A percentile compares a stretch with the other conserved stretches of the same genome.
Conservation (phyloP, 805 yeast species). For the Nakazawaea wyomingensis region DNA sequence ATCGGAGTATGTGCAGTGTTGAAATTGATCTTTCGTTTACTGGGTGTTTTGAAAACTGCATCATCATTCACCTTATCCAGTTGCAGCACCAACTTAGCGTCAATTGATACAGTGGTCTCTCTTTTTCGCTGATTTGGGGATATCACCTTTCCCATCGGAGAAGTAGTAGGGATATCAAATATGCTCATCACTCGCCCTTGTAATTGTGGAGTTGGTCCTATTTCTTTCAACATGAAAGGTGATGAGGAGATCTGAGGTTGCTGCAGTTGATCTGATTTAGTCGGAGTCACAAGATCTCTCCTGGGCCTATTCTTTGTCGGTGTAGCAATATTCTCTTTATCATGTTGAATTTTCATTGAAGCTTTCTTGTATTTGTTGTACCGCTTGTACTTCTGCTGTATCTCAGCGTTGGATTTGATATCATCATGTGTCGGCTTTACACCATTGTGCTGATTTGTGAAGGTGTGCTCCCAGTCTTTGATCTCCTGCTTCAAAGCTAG, state of each 20-base stretch:
- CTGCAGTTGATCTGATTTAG: background rate
- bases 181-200: conserved; percentile 71
- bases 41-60: conserved; percentile 25
- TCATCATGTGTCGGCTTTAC: conserved; percentile 45
- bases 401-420: conserved; percentile 33
- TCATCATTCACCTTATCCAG: conserved; percentile 10
- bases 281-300: background rate
- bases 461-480: conserved; percentile 52
- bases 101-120: too few species aligned
- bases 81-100: too few species aligned
- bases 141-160: background rate
- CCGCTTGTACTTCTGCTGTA: conserved; percentile 29
- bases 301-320: conserved; percentile 16
- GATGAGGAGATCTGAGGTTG: conserved; percentile 5
- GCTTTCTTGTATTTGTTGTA: conserved; percentile 24
- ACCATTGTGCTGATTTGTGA: conserved; percentile 28
- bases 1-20: background rate
- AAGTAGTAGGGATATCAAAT: conserved; percentile 43
- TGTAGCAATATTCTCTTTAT: conserved; percentile 15
- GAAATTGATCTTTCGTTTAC: conserved; percentile 11
- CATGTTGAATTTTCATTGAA: conserved; percentile 12
- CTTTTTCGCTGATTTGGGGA: background rate
- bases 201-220: conserved; percentile 88
- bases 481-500: conserved; percentile 34
- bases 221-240: conserved; percentile 26